Evolutionary conservation across 1,284 basidiomycete species (phyloP), one percentile per base, ranked within the genome.

Genomic region (Fomitiporia mediterranea): DNA sequence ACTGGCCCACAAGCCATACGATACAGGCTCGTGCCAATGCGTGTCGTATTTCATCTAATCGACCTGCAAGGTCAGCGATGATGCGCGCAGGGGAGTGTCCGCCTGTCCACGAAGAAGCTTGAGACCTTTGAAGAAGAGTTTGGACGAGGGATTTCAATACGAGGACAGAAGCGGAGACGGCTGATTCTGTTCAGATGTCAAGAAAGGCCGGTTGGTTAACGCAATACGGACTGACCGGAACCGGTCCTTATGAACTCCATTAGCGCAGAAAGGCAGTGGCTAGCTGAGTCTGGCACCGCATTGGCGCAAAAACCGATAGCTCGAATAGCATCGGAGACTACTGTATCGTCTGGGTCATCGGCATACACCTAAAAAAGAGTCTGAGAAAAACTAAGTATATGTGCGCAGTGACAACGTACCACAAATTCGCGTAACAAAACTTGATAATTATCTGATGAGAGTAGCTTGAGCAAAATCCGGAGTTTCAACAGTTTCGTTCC

Each of bases 1-100:
- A 92, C 68, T 95, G 91, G 0, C 94, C 94, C 0, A 93, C 91
- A 0, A 97, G 79, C 92, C 93, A 95, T 38, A 93, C 73, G 0
- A 96, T 83, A 62, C 89, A 94, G 0, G 92, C 91, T 23, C 90
- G 75, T 0, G 94, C 92, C 60, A 82, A 78, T 0, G 87, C 76
- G 64, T 93, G 88, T 13, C 74, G 78, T 49, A 98, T 90, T 51
- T 84, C 84, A 54, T 91, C 89, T 37, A 95, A 79, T 30, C 82
- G 76, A 51, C 80, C 75, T 0, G 89, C 87, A 4, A 97, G 81
- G 32, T 84, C 80, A 0, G 83, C 79, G 8, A 94, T 86, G 58
- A 96, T 87, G 11, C 74, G 72, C 19, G 83, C 69, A 0, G 88
- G 83, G 13, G 76, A 78, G 56, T 77, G 76, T 0, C 74, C 71